Percentiles rank a stretch among this genome's conserved stretches.
Evolutionary conservation across 2,329 filamentous ascomycete genomes (phyloP).

Genomic region (Phyllosticta citrichinensis): DNA sequence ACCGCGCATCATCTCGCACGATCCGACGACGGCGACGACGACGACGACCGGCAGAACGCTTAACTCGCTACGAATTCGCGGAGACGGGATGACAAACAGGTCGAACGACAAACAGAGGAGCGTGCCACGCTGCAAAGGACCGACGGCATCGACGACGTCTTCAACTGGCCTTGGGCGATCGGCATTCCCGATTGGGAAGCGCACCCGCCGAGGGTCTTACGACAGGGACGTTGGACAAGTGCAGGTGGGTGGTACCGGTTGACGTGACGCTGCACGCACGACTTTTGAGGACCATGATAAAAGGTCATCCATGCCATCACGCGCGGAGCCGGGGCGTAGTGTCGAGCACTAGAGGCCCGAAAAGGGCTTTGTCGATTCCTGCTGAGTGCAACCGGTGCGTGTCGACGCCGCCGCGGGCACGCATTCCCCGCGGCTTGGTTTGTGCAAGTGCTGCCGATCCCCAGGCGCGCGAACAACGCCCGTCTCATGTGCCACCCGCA

Average conservation of each 20-base stretch:
- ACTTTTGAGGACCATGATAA: neutral
- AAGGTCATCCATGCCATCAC: neutral
- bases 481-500: neutral
- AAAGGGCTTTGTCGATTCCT: neutral
- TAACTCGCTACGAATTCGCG: neutral
- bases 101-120: neutral
- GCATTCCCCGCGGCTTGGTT: neutral
- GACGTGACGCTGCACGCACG: neutral
- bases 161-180: neutral
- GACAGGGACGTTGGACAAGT: neutral
- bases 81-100: neutral
- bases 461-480: neutral
- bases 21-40: neutral
- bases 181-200: neutral
- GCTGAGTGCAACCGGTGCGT: neutral
- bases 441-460: neutral
- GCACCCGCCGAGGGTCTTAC: neutral
- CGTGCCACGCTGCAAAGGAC: neutral
- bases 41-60: neutral
- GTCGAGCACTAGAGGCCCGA: neutral
- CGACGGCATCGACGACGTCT: neutral
- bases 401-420: neutral
- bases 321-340: neutral
- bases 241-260: neutral
- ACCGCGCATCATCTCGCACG: neutral